Percentiles rank a stretch among this genome's conserved stretches.
These are phyloP conservation scores for Entomophthora muscae DNA, from an alignment of 371 early-diverging fungal species.

Conservation along the genomic window DNA sequence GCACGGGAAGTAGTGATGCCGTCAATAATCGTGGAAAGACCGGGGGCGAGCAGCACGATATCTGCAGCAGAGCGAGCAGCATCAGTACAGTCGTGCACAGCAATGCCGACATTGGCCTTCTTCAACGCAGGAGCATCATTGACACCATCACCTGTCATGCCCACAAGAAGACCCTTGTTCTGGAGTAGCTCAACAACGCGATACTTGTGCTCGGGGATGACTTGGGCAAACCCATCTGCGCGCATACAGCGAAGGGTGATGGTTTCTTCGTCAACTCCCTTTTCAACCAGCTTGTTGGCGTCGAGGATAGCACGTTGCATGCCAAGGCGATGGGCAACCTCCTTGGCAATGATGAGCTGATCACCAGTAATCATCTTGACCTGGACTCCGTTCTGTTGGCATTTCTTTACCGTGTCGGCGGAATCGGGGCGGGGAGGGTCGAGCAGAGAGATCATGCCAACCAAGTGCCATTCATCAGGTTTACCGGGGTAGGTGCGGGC, in stretches of 20 bases:
- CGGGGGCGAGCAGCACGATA: slow-evolving; percentile 70
- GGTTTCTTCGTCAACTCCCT: slow-evolving; percentile 68
- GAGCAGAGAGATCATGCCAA: slow-evolving; percentile 64
- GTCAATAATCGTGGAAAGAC: slow-evolving; percentile 71
- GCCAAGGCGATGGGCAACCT: slow-evolving; percentile 69
- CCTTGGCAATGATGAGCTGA: slow-evolving; percentile 73
- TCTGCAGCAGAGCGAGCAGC: slow-evolving; percentile 80
- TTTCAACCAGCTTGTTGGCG: slow-evolving; percentile 54
- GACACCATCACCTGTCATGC: slow-evolving; percentile 86
- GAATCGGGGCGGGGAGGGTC: slow-evolving; percentile 74
- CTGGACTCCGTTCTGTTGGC: slow-evolving; percentile 51
- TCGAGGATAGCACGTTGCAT: slow-evolving; percentile 65
- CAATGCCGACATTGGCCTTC: slow-evolving; percentile 55
- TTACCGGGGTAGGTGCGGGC: slow-evolving; percentile 47
- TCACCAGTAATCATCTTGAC: slow-evolving; percentile 85
- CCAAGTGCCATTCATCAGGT: slow-evolving; percentile 40
- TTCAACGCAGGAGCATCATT: slow-evolving; percentile 86
- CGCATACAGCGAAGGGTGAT: slow-evolving; percentile 58
- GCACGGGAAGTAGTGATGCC: slow-evolving; percentile 61
- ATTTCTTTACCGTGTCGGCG: slow-evolving; percentile 35
- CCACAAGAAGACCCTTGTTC: slow-evolving; percentile 43
- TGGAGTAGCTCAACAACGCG: slow-evolving; percentile 78
- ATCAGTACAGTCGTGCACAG: slow-evolving; percentile 74
- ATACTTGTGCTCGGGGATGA: slow-evolving; percentile 91
- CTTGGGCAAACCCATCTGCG: slow-evolving; percentile 91